Evolutionary conservation across 164 flowering plant species (phyloP), one percentile per base, ranked within the genome.

Genomic region (Houttuynia cordata): DNA sequence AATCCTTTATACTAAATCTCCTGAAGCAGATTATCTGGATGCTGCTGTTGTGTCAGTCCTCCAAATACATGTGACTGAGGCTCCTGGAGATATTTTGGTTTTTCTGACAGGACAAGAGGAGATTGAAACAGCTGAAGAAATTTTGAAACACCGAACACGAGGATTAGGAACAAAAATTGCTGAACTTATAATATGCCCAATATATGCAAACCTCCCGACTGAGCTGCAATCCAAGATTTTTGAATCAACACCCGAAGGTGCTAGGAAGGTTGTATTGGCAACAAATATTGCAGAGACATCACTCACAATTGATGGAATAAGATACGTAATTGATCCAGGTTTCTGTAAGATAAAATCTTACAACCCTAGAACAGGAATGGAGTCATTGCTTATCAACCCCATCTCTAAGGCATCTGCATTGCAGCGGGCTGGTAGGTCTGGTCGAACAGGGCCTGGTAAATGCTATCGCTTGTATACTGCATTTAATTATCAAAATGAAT

Each of bases 271-370:
- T 53, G 87, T 90, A 52, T 67, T 94, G 62, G 95, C 97, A 19
- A 94, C 99, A 58, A 88, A 94, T 71, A 88, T 90, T 61, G 96
- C 97, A 7, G 99, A 93, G 68, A 88, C 99, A 19, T 93, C 97
- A 7, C 67, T 94, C 60, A 94, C 99, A 8, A 94, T 94, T 58
- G 95, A 90, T 76, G 99, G 96, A 58, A 88, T 91, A 55, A 90
- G 79, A 54, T 90, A 88, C 71, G 97, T 94, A 39, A 85, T 94
- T 67, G 99, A 94, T 73, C 97, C 98, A 30, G 99, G 97, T 19
- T 91, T 88, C 61, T 76, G 75, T 56, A 94, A 88, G 82, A 83
- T 88, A 83, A 94, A 88, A 53, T 83, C 93, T 1, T 88, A 88
- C 68, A 91, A 91, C 65, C 99, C 97, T 37, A 75, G 95, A 55